Evolutionary conservation across 1,139 yeast genomes (phyloP), one percentile per base, ranked within the genome.

Genomic region (Diutina rugosa): DNA sequence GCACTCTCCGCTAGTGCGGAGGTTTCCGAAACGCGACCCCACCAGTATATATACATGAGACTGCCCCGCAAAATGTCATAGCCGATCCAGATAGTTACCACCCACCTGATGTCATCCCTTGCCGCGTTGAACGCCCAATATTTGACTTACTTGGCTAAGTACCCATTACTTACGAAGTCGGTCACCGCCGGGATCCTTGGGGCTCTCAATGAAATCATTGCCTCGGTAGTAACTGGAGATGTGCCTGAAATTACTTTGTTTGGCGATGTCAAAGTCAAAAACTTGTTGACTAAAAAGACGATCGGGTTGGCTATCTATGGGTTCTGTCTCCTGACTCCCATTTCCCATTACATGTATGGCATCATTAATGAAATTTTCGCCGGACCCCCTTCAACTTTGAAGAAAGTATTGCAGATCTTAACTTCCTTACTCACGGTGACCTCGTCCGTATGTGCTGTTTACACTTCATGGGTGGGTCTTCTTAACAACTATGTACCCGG

Each of bases 301-400:
- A 72, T 81, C 38, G 76, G 80, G 59, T 85, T 90, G 89, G 83
- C 87, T 7, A 64, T 87, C 6, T 90, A 85, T 67, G 95, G 96
- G 0, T 76, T 83, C 55, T 68, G 79, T 26, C 76, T 90, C 32
- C 79, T 83, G 35, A 87, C 96, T 0, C 96, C 97, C 6, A 71
- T 87, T 52, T 77, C 88, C 29, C 96, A 90, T 67, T 80, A 73
- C 59, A 74, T 79, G 61, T 83, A 82, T 62, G 72, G 69, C 9
- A 61, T 74, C 10, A 69, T 82, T 56, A 81, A 81, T 61, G 68
- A 65, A 58, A 61, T 78, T 12, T 76, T 75, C 62, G 70, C 64
- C 58, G 74, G 77, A 1, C 67, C 69, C 49, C 64, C 76, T 46
- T 63, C 74, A 0, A 60, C 66, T 6, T 65, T 58, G 32, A 69